Conservation (phyloP, 2,329 filamentous ascomycete genomes). For the Helotiales sp. region DNA sequence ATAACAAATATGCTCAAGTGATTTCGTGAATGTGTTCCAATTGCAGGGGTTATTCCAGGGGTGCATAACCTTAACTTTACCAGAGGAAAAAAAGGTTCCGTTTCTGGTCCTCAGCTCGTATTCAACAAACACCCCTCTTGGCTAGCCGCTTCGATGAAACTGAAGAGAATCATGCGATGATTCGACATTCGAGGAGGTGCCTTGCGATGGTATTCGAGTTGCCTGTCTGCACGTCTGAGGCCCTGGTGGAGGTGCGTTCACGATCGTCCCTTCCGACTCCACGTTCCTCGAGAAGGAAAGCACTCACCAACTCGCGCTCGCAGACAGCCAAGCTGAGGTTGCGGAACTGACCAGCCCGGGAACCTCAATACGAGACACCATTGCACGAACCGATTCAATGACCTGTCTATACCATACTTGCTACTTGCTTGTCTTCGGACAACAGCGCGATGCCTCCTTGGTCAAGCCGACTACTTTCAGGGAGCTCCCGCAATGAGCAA, state of each 20-base stretch:
- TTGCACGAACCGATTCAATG: conserved; percentile 21
- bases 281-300: neutral
- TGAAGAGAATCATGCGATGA: conserved; percentile 1
- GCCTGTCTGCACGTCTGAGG: neutral
- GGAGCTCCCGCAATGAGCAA: conserved; percentile 29
- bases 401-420: conserved; percentile 17
- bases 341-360: neutral
- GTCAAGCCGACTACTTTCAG: conserved; percentile 32
- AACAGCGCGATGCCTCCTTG: conserved; percentile 35
- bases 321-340: neutral
- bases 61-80: neutral
- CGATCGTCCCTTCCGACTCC: neutral
- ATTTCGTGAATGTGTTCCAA: neutral
- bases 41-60: conserved; percentile 1
- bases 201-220: neutral
- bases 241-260: neutral
- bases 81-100: conserved; percentile 1
- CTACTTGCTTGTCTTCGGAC: conserved; percentile 14
- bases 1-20: neutral
- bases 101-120: conserved; percentile 12
- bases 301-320: neutral
- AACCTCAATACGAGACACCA: conserved; percentile 4
- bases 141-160: conserved; percentile 16
- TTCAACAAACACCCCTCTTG: conserved; percentile 12
- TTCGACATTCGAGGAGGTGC: neutral